Evolutionary conservation across 352 stramenopile species (phyloP).

Genomic region (Pythium chondricola): DNA sequence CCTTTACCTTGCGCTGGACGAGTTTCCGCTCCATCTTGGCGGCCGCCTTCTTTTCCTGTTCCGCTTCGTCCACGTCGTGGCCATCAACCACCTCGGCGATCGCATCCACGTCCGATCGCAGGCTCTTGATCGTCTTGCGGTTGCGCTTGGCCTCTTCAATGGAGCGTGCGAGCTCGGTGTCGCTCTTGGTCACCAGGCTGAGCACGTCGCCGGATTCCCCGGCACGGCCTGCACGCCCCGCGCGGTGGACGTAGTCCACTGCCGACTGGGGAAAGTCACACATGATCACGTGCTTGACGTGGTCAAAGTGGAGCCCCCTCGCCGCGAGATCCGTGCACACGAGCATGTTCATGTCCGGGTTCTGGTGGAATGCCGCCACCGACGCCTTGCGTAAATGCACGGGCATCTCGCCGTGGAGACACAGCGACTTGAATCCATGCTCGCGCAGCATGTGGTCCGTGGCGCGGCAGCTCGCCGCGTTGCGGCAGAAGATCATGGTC

Average conservation of each 20-base stretch:
- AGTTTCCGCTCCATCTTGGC: neutral
- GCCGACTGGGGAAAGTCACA: conserved; percentile 91
- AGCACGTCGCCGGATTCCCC: conserved; percentile 57
- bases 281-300: conserved; percentile 90
- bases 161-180: conserved; percentile 51
- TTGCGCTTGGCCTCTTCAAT: conserved; percentile 62
- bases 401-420: conserved; percentile 78
- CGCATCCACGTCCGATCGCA: conserved; percentile 19
- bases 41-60: neutral
- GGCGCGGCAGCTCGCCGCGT: conserved; percentile 60
- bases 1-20: neutral
- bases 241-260: conserved; percentile 92
- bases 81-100: neutral
- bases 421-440: conserved; percentile 52
- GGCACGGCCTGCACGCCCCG: conserved; percentile 59
- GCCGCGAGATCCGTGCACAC: conserved; percentile 92
- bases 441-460: conserved; percentile 83
- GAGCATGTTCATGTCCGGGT: conserved; percentile 52
- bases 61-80: neutral
- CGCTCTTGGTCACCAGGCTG: conserved; percentile 70
- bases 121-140: conserved; percentile 46
- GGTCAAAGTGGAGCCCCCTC: conserved; percentile 88
- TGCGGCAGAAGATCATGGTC: conserved; percentile 75
- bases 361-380: conserved; percentile 44
- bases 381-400: conserved; percentile 41